Conservation (phyloP, 306 rosid genomes). For the Quercus mongolica region DNA sequence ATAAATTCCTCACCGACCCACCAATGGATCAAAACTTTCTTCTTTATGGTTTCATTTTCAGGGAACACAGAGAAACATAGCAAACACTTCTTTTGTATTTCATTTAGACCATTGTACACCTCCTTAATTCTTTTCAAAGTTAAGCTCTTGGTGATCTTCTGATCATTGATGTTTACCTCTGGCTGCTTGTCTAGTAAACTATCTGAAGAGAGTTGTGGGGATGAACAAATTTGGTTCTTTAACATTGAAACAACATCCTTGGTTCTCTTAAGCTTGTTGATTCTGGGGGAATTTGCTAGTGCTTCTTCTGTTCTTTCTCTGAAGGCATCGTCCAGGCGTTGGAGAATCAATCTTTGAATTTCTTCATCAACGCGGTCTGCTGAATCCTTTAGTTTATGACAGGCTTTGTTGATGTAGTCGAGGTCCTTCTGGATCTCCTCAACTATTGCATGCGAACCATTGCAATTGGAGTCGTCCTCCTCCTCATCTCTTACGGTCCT, state of each 20-base stretch:
- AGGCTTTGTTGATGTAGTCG: not conserved
- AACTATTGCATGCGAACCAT: too few relatives aligned
- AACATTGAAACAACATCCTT: not conserved
- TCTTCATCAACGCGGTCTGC: not conserved
- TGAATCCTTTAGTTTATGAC: not conserved
- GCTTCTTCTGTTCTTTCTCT: not conserved
- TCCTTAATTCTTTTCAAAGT: not conserved
- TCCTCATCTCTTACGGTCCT: too few relatives aligned
- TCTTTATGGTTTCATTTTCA: conserved; percentile 4
- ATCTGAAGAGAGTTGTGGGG: not conserved
- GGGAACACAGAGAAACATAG: conserved; percentile 27
- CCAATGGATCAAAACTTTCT: conserved; percentile 24
- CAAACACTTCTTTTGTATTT: not conserved
- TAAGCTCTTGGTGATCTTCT: not conserved
- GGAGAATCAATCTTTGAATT: not conserved
- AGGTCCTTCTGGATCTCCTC: not conserved
- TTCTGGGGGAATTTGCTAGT: too few relatives aligned
- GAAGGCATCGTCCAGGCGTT: conserved; percentile 2
- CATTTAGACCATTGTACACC: not conserved
- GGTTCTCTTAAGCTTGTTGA: not conserved
- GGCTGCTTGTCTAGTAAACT: not conserved
- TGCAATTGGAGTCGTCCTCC: too few relatives aligned
- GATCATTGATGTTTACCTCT: not conserved
- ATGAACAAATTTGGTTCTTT: not conserved
- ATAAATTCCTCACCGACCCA: conserved; percentile 26